Percentiles rank a stretch among this genome's conserved stretches.
Evolutionary conservation across 805 yeast genomes (phyloP).

Genomic region (Torulaspora maleeae): DNA sequence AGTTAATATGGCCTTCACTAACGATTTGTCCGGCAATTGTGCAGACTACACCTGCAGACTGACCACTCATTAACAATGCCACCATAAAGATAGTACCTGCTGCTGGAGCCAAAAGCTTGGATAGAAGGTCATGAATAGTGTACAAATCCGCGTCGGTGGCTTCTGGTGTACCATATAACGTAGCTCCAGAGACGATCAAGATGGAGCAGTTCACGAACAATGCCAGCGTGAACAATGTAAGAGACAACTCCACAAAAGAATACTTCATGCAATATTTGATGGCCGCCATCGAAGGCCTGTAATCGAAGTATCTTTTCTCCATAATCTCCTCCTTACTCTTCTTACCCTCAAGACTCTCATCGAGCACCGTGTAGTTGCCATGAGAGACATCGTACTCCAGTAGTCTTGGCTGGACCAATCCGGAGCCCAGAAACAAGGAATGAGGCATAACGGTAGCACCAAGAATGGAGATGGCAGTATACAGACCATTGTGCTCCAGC

Average conservation of each 20-base stretch:
- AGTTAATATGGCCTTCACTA: slow-evolving; percentile 81
- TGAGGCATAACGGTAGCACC: slow-evolving; percentile 98
- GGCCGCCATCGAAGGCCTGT: not conserved
- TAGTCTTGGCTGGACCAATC: slow-evolving; percentile 78
- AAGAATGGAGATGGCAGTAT: slow-evolving; percentile 70
- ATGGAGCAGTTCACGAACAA: slow-evolving; percentile 83
- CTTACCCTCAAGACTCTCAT: not conserved
- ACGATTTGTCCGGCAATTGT: slow-evolving; percentile 93
- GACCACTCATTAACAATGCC: slow-evolving; percentile 80
- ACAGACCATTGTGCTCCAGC: slow-evolving; percentile 59
- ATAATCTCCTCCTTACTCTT: not conserved
- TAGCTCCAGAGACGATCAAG: slow-evolving; percentile 74
- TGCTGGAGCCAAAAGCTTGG: slow-evolving; percentile 56
- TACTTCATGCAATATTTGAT: not conserved
- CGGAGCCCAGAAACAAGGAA: slow-evolving; percentile 78
- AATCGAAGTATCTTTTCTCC: not conserved
- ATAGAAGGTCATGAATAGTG: slow-evolving; percentile 64
- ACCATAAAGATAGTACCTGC: slow-evolving; percentile 84
- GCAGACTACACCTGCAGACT: slow-evolving; percentile 88
- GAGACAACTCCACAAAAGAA: not conserved
- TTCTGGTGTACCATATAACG: slow-evolving; percentile 64
- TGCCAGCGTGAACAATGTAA: slow-evolving; percentile 68
- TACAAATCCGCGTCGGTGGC: slow-evolving; percentile 78
- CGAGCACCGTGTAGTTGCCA: not conserved
- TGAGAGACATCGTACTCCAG: slow-evolving; percentile 64